Conservation (phyloP, 208 protist species). For the Acanthamoeba castellanii region DNA sequence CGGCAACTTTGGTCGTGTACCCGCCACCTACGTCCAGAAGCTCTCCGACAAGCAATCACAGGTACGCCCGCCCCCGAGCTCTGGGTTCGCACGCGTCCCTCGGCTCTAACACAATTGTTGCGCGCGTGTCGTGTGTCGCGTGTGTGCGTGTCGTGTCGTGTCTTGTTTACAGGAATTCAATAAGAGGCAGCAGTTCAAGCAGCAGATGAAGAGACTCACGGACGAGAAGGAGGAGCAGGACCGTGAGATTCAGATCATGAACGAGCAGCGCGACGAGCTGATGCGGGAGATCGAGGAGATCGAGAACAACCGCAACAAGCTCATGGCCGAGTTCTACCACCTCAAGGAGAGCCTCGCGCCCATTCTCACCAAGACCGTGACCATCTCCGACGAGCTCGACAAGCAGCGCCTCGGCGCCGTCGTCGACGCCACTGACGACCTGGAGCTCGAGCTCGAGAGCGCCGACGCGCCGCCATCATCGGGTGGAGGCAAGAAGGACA, state of each 20-base stretch:
- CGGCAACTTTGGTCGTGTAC: constrained; percentile 55
- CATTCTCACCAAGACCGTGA: constrained; percentile 39
- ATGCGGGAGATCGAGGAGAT: constrained; percentile 29
- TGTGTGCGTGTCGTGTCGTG: neutral
- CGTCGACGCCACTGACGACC: neutral
- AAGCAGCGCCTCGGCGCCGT: neutral
- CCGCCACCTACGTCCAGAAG: constrained; percentile 51
- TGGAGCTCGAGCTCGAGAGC: neutral
- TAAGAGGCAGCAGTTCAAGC: constrained; percentile 49
- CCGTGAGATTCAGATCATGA: neutral
- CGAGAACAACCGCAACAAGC: neutral
- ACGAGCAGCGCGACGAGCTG: constrained; percentile 37
- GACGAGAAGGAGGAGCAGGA: constrained; percentile 55
- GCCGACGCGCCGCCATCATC: neutral
- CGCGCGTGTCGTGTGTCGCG: too few relatives aligned
- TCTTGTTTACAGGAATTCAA: neutral
- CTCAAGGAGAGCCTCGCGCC: constrained; percentile 54
- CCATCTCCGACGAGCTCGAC: constrained; percentile 19
- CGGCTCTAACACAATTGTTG: neutral
- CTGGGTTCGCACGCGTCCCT: too few relatives aligned
- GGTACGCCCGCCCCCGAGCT: neutral
- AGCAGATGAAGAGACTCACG: constrained; percentile 12
- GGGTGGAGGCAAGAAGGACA: neutral
- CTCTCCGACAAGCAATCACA: constrained; percentile 37
- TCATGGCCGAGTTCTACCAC: constrained; percentile 29